Conservation (phyloP, 345 rosid species). For the Salix arbutifolia region DNA sequence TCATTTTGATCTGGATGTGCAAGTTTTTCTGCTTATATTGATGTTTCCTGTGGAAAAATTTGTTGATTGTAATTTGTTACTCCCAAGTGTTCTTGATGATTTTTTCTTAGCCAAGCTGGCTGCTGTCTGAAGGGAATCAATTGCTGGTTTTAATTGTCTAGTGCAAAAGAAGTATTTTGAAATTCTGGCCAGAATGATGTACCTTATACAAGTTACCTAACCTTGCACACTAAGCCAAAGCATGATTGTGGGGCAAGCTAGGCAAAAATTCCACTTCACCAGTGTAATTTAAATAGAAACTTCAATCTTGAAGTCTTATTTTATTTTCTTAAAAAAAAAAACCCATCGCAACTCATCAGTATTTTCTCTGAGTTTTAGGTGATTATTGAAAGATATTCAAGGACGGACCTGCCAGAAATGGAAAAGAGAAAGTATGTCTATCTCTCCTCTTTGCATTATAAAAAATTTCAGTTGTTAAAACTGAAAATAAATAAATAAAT, state of each 20-base stretch:
- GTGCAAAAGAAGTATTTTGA: neutral
- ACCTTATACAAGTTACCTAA: neutral
- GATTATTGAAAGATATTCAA: slow-evolving; percentile 60
- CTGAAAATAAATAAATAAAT: no score
- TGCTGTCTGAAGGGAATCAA: neutral
- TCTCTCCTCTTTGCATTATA: neutral
- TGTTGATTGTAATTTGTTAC: neutral
- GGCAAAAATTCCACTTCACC: neutral
- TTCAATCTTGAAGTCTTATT: neutral
- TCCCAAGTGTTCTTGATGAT: neutral
- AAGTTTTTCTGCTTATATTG: neutral
- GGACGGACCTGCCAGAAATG: slow-evolving; percentile 65
- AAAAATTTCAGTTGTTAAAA: neutral
- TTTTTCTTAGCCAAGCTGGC: neutral
- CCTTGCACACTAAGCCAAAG: neutral
- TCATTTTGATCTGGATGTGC: neutral
- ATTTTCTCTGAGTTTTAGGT: slow-evolving; percentile 32
- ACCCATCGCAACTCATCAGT: neutral
- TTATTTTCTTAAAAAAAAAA: neutral
- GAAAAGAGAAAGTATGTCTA: slow-evolving; percentile 64
- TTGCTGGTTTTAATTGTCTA: neutral
- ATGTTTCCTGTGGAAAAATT: neutral
- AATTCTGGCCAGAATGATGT: neutral
- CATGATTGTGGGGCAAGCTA: neutral
- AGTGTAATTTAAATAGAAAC: neutral